These are phyloP conservation scores for Ascoidea rubescens DNA, from an alignment of 805 yeast species.

Conservation along the genomic window DNA sequence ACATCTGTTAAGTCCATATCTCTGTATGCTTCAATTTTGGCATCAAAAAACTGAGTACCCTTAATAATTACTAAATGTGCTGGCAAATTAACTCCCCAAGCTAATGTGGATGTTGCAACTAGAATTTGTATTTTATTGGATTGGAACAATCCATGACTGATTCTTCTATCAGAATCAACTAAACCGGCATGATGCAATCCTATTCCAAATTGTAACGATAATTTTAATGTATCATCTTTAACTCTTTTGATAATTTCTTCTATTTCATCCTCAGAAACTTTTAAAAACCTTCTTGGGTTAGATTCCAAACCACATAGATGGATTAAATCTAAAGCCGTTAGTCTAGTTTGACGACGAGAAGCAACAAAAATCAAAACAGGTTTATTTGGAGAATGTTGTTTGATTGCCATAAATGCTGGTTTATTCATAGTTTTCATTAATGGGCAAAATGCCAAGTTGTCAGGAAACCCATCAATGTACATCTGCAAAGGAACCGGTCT, in stretches of 20 bases:
- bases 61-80: slow-evolving; percentile 97
- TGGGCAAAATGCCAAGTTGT: slow-evolving; percentile 67
- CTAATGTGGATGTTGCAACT: slow-evolving; percentile 95
- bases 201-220: slow-evolving; percentile 68
- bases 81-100: slow-evolving; percentile 99
- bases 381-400: slow-evolving; percentile 75
- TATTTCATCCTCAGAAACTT: slow-evolving; percentile 52
- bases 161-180: slow-evolving; percentile 77
- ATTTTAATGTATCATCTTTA: slow-evolving; percentile 68
- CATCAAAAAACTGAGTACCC: slow-evolving; percentile 92
- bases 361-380: slow-evolving; percentile 82
- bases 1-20: slow-evolving; percentile 95
- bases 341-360: slow-evolving; percentile 68
- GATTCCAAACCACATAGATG: slow-evolving; percentile 71
- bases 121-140: slow-evolving; percentile 78
- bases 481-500: slow-evolving; percentile 78
- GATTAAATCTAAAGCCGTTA: slow-evolving; percentile 67
- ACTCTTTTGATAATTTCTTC: slow-evolving; percentile 36
- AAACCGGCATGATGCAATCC: slow-evolving; percentile 98
- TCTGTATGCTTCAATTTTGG: slow-evolving; percentile 87
- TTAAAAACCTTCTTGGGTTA: slow-evolving; percentile 56
- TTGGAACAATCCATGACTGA: slow-evolving; percentile 78
- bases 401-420: slow-evolving; percentile 86
- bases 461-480: slow-evolving; percentile 82
- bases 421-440: slow-evolving; percentile 80